These are phyloP conservation scores for Coccomyxa subellipsoidea DNA, from an alignment of 163 green algal genomes.

Conservation along the genomic window DNA sequence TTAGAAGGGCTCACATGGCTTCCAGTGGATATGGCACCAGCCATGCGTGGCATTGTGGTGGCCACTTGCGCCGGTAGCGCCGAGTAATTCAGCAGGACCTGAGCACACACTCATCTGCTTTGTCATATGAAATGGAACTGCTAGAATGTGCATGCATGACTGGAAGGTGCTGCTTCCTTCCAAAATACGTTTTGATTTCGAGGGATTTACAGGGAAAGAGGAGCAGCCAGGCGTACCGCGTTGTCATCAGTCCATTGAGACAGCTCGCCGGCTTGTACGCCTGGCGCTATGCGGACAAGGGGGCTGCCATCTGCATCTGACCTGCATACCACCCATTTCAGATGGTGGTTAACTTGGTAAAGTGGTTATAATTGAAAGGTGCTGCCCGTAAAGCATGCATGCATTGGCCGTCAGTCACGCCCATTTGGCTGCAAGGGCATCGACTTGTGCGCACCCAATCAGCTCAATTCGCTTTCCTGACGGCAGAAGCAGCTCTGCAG, in stretches of 20 bases:
- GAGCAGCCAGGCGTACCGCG: not conserved
- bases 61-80: not conserved
- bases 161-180: not conserved
- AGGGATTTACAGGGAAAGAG: not conserved
- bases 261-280: not conserved
- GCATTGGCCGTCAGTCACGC: no score
- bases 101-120: not conserved
- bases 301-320: not conserved
- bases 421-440: not conserved
- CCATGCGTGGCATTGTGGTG: not conserved
- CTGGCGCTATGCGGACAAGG: not conserved
- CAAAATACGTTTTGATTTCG: no score
- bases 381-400: no score
- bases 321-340: no score
- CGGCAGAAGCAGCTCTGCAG: not conserved
- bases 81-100: not conserved
- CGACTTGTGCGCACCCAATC: not conserved
- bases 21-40: not conserved
- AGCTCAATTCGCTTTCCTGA: not conserved
- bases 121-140: not conserved
- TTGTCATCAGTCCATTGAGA: not conserved
- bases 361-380: no score
- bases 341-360: no score
- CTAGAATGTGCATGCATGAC: not conserved
- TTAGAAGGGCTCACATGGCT: not conserved